Conservation (phyloP, 1,284 basidiomycete species). For the Fomitopsis palustris region DNA sequence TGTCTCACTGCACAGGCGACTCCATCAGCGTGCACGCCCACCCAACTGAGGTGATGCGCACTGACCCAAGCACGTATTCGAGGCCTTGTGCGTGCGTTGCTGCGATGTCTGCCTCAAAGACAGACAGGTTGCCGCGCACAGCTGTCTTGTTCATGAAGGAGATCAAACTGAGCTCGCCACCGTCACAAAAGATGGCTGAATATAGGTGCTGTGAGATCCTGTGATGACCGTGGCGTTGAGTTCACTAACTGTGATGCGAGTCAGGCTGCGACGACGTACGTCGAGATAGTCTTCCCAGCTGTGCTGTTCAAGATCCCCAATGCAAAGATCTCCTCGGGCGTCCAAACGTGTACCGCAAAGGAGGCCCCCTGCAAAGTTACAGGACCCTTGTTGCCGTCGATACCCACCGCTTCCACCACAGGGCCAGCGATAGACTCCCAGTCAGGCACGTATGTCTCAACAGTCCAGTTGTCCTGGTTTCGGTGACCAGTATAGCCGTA, state of each 20-base stretch:
- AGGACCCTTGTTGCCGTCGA: slow-evolving; percentile 20
- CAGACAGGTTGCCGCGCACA: slow-evolving; percentile 54
- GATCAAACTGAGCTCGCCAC: slow-evolving; percentile 43
- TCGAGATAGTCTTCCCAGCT: slow-evolving; percentile 29
- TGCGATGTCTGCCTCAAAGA: slow-evolving; percentile 46
- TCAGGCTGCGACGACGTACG: slow-evolving; percentile 22
- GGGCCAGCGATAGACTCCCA: slow-evolving; percentile 30
- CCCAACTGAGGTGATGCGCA: neutral
- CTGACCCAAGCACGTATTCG: slow-evolving; percentile 57
- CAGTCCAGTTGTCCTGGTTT: slow-evolving; percentile 36
- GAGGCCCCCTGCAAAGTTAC: slow-evolving; percentile 51
- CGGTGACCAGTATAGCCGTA: slow-evolving; percentile 50
- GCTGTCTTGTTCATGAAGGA: slow-evolving; percentile 60
- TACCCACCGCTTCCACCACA: slow-evolving; percentile 28
- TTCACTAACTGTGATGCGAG: neutral
- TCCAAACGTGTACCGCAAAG: slow-evolving; percentile 54
- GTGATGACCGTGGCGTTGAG: slow-evolving; percentile 1
- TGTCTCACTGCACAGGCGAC: slow-evolving; percentile 20
- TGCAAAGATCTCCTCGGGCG: slow-evolving; percentile 46
- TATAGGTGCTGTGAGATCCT: slow-evolving; percentile 66
- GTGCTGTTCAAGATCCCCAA: slow-evolving; percentile 30
- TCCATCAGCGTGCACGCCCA: neutral
- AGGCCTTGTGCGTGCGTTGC: slow-evolving; percentile 44
- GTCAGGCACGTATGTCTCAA: slow-evolving; percentile 51
- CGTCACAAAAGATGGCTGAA: slow-evolving; percentile 53